Evolutionary conservation across 345 rosid species (phyloP).

Genomic region (Geranium brycei): DNA sequence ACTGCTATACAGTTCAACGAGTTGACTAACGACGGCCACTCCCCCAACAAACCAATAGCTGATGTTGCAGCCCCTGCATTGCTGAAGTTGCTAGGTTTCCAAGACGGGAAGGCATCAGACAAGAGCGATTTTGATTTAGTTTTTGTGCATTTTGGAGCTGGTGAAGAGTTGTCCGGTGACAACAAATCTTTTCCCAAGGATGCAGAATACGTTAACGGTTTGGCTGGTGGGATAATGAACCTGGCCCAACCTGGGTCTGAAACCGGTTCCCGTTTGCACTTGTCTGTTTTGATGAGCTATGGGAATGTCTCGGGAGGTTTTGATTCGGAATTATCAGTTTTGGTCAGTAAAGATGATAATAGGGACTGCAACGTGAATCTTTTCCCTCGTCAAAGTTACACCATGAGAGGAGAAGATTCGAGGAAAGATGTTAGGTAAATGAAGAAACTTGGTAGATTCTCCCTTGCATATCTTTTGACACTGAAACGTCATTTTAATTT

Average conservation of each 20-base stretch:
- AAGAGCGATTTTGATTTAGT: conserved; percentile 48
- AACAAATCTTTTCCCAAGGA: conserved; percentile 3
- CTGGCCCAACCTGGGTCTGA: conserved; percentile 46
- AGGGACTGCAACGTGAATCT: conserved; percentile 20
- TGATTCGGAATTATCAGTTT: conserved; percentile 26
- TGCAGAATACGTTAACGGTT: conserved; percentile 30
- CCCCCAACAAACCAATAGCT: too few relatives aligned
- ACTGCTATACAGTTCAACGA: conserved; percentile 25
- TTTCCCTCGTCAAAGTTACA: conserved; percentile 68
- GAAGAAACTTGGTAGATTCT: background rate
- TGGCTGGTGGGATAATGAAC: conserved; percentile 39
- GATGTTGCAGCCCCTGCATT: conserved; percentile 12
- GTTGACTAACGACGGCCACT: conserved; percentile 9
- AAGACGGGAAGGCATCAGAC: conserved; percentile 38
- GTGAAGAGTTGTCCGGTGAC: conserved; percentile 13
- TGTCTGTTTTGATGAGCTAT: conserved; percentile 64
- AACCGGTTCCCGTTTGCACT: conserved; percentile 47
- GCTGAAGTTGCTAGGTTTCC: conserved; percentile 58
- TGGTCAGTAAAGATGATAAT: conserved; percentile 12
- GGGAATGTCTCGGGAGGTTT: conserved; percentile 36
- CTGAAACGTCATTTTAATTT: conserved; percentile 1
- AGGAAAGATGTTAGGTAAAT: conserved; percentile 61
- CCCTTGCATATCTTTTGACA: background rate
- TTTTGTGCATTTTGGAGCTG: conserved; percentile 48
- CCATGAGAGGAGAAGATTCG: conserved; percentile 58